A percentile compares a stretch with the other conserved stretches of the same genome.
Conservation (phyloP, 2,329 filamentous ascomycete species). For the Phialophora macrospora region DNA sequence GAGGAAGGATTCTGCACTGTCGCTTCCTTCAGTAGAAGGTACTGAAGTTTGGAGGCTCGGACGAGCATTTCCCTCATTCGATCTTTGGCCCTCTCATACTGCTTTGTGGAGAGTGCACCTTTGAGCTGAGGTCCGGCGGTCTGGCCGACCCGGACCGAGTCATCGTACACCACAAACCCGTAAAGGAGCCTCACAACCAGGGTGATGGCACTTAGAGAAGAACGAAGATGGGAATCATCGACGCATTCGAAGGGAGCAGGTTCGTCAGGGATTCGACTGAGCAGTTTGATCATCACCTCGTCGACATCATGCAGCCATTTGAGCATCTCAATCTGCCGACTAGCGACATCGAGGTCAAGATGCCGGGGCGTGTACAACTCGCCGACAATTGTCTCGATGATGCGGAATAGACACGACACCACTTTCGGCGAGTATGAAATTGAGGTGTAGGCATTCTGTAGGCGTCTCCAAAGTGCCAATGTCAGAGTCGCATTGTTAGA, state of each 20-base stretch:
- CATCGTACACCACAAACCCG: conserved; percentile 78
- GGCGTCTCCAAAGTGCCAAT: conserved; percentile 84
- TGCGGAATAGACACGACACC: conserved; percentile 82
- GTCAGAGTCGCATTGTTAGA: conserved; percentile 81
- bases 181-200: conserved; percentile 77
- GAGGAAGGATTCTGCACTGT: conserved; percentile 68
- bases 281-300: conserved; percentile 71
- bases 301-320: conserved; percentile 79
- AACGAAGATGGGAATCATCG: conserved; percentile 75
- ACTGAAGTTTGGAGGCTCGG: conserved; percentile 85
- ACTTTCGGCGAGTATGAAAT: conserved; percentile 88
- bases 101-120: conserved; percentile 50
- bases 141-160: conserved; percentile 80
- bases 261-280: conserved; percentile 72
- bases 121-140: conserved; percentile 64
- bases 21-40: conserved; percentile 76
- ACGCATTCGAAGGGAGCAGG: conserved; percentile 78
- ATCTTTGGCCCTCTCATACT: conserved; percentile 59
- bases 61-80: conserved; percentile 87
- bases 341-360: conserved; percentile 56
- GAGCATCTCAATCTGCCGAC: conserved; percentile 72
- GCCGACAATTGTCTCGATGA: conserved; percentile 78
- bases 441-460: conserved; percentile 84
- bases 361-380: conserved; percentile 69
- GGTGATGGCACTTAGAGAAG: conserved; percentile 73